Evolutionary conservation across 2,329 filamentous ascomycete genomes (phyloP).

Genomic region (Paracorniculantispora psalliotae): DNA sequence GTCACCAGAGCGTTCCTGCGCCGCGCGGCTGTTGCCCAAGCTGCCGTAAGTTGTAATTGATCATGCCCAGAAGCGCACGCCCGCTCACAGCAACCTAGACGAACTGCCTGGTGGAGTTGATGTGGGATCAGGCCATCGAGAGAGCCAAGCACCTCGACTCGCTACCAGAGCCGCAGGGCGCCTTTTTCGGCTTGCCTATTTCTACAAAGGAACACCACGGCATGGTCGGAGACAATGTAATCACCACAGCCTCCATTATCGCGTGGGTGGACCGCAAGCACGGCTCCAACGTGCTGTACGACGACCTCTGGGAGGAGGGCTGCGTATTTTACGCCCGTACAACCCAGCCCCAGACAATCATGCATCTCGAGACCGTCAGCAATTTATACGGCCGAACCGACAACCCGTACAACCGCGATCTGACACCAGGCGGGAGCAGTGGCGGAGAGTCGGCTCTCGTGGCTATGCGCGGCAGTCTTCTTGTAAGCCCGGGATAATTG

Average conservation of each 20-base stretch:
- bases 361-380: constrained; percentile 54
- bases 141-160: constrained; percentile 30
- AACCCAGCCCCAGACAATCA: constrained; percentile 58
- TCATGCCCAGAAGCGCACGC: not conserved
- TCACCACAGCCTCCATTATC: constrained; percentile 25
- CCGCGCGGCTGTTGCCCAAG: constrained; percentile 13
- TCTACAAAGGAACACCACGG: constrained; percentile 33
- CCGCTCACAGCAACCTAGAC: constrained; percentile 20
- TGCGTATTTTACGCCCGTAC: constrained; percentile 61
- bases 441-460: constrained; percentile 49
- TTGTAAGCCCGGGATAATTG: too few species aligned
- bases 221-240: constrained; percentile 27
- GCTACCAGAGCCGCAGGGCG: constrained; percentile 27
- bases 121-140: constrained; percentile 32
- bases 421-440: constrained; percentile 59
- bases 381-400: constrained; percentile 59
- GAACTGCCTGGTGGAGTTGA: constrained; percentile 29
- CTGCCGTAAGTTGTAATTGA: constrained; percentile 1
- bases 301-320: constrained; percentile 32
- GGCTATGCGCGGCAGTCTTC: constrained; percentile 35
- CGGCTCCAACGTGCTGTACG: constrained; percentile 28
- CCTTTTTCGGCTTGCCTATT: constrained; percentile 31
- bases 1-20: constrained; percentile 13
- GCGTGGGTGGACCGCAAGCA: constrained; percentile 28
- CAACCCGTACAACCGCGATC: constrained; percentile 56